phyloP scores from a whole-genome alignment of 208 protist species.

The Trypanosoma avium region DNA sequence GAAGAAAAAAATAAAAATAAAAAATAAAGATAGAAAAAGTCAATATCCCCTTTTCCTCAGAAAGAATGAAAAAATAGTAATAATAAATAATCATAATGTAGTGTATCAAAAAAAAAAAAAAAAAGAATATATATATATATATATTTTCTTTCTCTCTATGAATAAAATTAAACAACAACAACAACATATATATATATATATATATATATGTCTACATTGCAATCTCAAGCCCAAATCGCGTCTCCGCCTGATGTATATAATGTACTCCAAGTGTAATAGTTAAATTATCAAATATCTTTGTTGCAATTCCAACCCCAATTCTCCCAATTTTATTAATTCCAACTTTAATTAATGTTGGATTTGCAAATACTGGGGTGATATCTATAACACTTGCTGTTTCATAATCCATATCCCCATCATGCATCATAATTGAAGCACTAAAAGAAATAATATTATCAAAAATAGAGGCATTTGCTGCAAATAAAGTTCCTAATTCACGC shows the following conservation, averaged over 20 bases:
- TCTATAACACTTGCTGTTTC: conserved; percentile 64
- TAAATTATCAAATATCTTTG: conserved; percentile 56
- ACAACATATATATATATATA: background rate
- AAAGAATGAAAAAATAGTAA: background rate
- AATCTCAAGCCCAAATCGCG: conserved; percentile 72
- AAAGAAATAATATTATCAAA: conserved; percentile 51
- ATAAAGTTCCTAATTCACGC: conserved; percentile 59
- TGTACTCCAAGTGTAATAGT: conserved; percentile 67
- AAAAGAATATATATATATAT: conserved; percentile 4
- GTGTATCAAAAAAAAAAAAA: too few species aligned
- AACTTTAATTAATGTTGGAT: conserved; percentile 63
- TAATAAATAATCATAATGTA: background rate
- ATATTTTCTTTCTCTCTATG: background rate
- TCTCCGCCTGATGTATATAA: conserved; percentile 36
- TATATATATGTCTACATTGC: conserved; percentile 33
- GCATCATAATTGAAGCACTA: conserved; percentile 70
- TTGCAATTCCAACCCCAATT: conserved; percentile 56
- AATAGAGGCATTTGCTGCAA: conserved; percentile 53
- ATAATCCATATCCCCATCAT: conserved; percentile 58
- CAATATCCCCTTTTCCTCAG: background rate
- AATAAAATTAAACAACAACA: background rate
- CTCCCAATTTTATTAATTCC: conserved; percentile 69
- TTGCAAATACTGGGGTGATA: conserved; percentile 48
- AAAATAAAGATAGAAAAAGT: conserved; percentile 14
- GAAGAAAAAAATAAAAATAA: conserved; percentile 14